phyloP scores from a whole-genome alignment of 2,329 filamentous ascomycete species.

The Neofusicoccum parvum region DNA sequence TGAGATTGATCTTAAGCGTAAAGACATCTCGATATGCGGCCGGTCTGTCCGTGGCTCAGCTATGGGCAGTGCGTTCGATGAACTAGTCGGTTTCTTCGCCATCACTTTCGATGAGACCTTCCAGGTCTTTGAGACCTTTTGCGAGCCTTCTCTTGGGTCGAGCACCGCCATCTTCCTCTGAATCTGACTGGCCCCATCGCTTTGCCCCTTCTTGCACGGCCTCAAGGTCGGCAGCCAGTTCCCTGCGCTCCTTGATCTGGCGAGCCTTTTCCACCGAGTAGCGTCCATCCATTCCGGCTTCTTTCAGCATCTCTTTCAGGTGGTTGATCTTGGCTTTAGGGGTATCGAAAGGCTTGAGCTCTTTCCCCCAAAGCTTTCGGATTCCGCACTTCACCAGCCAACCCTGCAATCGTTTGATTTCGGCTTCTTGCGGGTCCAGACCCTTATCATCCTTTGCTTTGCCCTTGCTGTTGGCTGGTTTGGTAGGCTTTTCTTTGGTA shows the following conservation, averaged over 20 bases:
- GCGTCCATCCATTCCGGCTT: constrained; percentile 84
- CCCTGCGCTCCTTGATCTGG: constrained; percentile 83
- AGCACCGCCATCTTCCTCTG: constrained; percentile 28
- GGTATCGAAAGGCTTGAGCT: constrained; percentile 76
- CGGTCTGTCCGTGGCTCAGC: no score
- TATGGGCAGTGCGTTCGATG: background rate
- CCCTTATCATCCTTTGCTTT: constrained; percentile 46
- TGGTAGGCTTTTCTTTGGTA: constrained; percentile 30
- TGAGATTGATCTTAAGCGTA: no score
- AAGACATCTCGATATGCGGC: no score
- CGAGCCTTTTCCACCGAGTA: constrained; percentile 83
- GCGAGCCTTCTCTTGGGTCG: constrained; percentile 26
- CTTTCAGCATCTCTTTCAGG: constrained; percentile 74
- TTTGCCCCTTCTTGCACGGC: constrained; percentile 80
- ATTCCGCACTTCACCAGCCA: constrained; percentile 89
- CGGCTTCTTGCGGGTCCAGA: constrained; percentile 67
- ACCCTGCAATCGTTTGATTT: constrained; percentile 85
- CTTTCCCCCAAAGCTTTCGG: constrained; percentile 86
- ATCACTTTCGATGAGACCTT: constrained; percentile 23
- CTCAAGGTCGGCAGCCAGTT: constrained; percentile 81
- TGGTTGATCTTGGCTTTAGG: constrained; percentile 79
- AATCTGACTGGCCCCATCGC: constrained; percentile 65
- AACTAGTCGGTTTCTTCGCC: constrained; percentile 21
- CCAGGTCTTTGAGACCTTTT: constrained; percentile 24
- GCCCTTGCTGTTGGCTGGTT: constrained; percentile 24